A percentile compares a stretch with the other conserved stretches of the same genome.
Evolutionary conservation across 805 yeast genomes (phyloP).

Genomic region (Zygosaccharomyces siamensis): DNA sequence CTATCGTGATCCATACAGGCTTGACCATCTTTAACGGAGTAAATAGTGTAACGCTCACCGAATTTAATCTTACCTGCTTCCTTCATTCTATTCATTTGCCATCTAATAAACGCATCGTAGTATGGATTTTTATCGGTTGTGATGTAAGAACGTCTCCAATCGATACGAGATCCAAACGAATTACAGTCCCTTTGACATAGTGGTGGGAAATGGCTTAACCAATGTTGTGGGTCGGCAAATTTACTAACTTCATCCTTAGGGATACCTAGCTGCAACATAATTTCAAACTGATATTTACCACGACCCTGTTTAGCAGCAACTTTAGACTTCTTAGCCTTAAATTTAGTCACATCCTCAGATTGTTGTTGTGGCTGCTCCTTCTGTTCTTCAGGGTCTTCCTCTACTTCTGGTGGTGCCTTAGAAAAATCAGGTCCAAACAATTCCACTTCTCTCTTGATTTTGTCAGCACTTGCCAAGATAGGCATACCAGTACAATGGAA

Average conservation of each 20-base stretch:
- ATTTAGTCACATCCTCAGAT: constrained; percentile 80
- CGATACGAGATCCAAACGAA: constrained; percentile 85
- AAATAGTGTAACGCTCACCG: constrained; percentile 96
- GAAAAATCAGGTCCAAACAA: constrained; percentile 78
- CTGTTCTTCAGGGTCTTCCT: constrained; percentile 40
- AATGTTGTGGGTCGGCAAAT: constrained; percentile 87
- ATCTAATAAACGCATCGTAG: constrained; percentile 90
- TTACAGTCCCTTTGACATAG: constrained; percentile 76
- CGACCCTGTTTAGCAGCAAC: constrained; percentile 92
- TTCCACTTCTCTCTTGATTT: constrained; percentile 87
- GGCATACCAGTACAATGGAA: constrained; percentile 99
- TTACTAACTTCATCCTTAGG: constrained; percentile 74
- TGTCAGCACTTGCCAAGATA: constrained; percentile 91
- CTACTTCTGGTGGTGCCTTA: constrained; percentile 60
- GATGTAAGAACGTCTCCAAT: constrained; percentile 95
- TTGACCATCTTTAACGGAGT: constrained; percentile 97
- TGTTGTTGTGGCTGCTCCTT: constrained; percentile 36
- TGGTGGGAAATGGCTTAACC: constrained; percentile 92
- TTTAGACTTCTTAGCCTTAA: constrained; percentile 88
- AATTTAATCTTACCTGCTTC: constrained; percentile 88
- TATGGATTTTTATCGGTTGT: constrained; percentile 95
- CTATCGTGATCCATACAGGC: constrained; percentile 99
- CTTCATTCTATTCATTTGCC: constrained; percentile 91
- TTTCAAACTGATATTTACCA: constrained; percentile 91
- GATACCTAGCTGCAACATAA: constrained; percentile 92